A percentile compares a stretch with the other conserved stretches of the same genome.
These are phyloP conservation scores for Neurospora terricola DNA, from an alignment of 495 filamentous ascomycete species.

Conservation along the genomic window DNA sequence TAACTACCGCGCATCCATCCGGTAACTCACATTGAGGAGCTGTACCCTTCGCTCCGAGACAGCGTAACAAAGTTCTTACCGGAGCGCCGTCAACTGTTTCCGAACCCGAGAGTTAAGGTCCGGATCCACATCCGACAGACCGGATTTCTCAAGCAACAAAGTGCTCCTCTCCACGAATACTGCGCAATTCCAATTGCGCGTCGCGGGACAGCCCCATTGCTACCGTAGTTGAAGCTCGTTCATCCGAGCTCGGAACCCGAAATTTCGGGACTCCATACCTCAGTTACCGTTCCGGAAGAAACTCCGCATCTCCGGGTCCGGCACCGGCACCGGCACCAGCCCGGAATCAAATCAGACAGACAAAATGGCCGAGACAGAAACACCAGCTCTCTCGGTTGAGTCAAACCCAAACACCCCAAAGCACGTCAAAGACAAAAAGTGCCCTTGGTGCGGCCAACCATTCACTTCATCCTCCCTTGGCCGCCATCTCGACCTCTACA, in stretches of 20 bases:
- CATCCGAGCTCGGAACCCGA: neutral
- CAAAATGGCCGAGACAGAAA: conserved; percentile 14
- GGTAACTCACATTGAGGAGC: neutral
- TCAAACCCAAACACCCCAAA: conserved; percentile 15
- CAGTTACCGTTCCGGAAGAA: neutral
- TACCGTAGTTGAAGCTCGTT: neutral
- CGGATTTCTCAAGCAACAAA: neutral
- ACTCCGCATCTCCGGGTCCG: neutral
- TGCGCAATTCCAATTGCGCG: neutral
- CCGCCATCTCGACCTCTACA: conserved; percentile 82
- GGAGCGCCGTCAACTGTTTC: neutral
- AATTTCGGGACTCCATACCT: neutral
- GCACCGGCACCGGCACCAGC: neutral
- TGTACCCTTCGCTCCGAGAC: neutral
- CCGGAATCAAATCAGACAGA: neutral
- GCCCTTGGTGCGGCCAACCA: conserved; percentile 72
- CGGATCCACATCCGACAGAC: neutral
- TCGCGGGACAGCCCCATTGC: neutral
- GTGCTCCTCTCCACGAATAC: neutral
- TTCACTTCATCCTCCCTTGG: conserved; percentile 93
- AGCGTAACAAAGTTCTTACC: neutral
- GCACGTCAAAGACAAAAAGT: conserved; percentile 64
- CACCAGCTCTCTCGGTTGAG: neutral
- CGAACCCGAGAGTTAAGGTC: neutral
- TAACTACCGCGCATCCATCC: neutral